These are phyloP conservation scores for Spathaspora gorwiae DNA, from an alignment of 805 yeast genomes.

Conservation along the genomic window DNA sequence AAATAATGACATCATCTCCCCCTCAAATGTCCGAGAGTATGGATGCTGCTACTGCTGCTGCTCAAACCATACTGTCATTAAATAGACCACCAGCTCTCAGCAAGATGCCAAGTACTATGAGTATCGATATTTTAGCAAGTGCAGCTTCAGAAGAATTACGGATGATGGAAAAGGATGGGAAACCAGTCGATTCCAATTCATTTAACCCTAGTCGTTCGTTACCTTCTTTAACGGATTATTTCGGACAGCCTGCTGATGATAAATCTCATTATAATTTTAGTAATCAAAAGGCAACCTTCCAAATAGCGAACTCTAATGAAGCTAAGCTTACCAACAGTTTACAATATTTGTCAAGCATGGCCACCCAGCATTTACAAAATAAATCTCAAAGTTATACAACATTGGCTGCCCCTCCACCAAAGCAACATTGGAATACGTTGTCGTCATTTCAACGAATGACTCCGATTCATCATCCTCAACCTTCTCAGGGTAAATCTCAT, in stretches of 20 bases:
- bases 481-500: constrained; percentile 7
- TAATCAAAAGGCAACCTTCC: constrained; percentile 7
- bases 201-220: constrained; percentile 38
- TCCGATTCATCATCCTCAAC: constrained; percentile 35
- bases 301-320: constrained; percentile 1
- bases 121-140: constrained; percentile 47
- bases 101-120: constrained; percentile 4
- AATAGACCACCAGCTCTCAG: background rate
- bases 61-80: background rate
- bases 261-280: background rate
- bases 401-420: constrained; percentile 8
- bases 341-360: constrained; percentile 23
- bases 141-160: constrained; percentile 54
- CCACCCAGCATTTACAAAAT: constrained; percentile 10
- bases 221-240: constrained; percentile 50
- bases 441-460: constrained; percentile 61
- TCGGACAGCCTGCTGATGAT: constrained; percentile 16
- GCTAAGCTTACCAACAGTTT: constrained; percentile 11
- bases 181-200: background rate
- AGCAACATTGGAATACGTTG: constrained; percentile 21
- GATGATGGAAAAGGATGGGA: constrained; percentile 26
- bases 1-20: background rate
- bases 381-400: constrained; percentile 13
- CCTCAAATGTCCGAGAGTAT: background rate
- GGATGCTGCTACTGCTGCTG: background rate